These are phyloP conservation scores for Chrysoporthe puriensis DNA, from an alignment of 2,329 filamentous ascomycete genomes.

Conservation along the genomic window DNA sequence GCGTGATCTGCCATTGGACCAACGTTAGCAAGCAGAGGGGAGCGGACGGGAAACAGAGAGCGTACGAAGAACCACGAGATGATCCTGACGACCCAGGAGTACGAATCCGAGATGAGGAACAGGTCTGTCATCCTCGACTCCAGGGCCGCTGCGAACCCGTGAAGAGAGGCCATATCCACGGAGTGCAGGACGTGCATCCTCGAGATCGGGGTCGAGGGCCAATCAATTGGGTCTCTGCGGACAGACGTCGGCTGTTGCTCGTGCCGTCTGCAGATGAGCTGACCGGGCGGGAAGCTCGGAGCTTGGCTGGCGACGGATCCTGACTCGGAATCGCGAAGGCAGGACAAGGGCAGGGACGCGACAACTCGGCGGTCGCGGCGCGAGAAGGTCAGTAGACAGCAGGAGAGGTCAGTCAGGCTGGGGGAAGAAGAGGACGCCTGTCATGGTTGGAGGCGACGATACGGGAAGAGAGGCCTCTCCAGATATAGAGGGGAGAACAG, in stretches of 20 bases:
- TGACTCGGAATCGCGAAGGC: slow-evolving; percentile 4
- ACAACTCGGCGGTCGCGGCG: neutral
- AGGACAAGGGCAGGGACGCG: neutral
- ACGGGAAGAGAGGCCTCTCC: no score
- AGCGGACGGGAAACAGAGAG: neutral
- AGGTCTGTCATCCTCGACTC: slow-evolving; percentile 31
- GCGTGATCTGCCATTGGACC: slow-evolving; percentile 40
- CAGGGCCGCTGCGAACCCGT: slow-evolving; percentile 21
- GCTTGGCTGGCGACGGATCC: neutral
- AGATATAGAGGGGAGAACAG: neutral
- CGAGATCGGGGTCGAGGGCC: neutral
- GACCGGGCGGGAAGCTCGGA: neutral
- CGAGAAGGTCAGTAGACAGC: neutral
- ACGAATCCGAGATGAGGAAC: slow-evolving; percentile 30
- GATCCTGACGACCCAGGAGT: slow-evolving; percentile 31
- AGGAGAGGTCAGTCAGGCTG: neutral
- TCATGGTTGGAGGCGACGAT: neutral
- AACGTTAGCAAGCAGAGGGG: neutral
- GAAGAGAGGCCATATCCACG: slow-evolving; percentile 22
- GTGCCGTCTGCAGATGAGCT: neutral
- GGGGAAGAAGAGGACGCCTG: neutral
- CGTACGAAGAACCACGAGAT: slow-evolving; percentile 37
- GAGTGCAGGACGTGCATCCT: slow-evolving; percentile 21
- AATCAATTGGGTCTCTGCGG: neutral
- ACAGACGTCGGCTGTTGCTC: no score